phyloP scores from a whole-genome alignment of 192 early-diverging fungal species.

The Geranomyces michiganensis region DNA sequence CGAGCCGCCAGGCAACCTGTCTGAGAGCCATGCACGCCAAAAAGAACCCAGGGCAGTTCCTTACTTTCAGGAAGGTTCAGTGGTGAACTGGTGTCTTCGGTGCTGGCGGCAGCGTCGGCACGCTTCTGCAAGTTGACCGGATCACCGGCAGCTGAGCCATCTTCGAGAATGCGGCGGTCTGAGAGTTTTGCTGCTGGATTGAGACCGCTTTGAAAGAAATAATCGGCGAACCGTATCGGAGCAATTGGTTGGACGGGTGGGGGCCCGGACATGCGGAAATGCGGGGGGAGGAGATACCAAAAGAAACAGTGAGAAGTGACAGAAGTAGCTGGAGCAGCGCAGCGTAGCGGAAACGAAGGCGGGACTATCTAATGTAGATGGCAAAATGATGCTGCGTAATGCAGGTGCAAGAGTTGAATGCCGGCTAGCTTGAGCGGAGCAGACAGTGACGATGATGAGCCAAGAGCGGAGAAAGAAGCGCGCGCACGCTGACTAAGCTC shows the following conservation, averaged over 20 bases:
- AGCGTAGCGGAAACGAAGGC: no score
- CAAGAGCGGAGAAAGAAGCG: no score
- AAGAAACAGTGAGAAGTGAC: neutral
- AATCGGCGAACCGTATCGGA: conserved; percentile 48
- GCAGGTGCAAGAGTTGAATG: no score
- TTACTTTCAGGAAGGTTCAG: conserved; percentile 22
- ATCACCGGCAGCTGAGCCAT: conserved; percentile 26
- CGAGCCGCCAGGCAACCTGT: no score
- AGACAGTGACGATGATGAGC: no score
- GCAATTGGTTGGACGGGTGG: conserved; percentile 15
- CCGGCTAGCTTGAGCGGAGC: no score
- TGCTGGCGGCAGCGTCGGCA: neutral
- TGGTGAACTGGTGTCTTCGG: conserved; percentile 1
- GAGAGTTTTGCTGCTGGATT: conserved; percentile 21
- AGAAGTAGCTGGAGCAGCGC: no score
- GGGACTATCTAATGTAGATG: no score
- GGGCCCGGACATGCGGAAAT: neutral
- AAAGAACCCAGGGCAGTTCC: no score
- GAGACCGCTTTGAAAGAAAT: conserved; percentile 52
- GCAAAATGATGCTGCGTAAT: no score
- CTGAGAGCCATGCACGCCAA: no score
- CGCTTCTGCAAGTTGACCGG: conserved; percentile 5
- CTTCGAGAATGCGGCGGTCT: conserved; percentile 25
- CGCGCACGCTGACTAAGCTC: no score
- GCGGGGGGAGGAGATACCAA: neutral